A percentile compares a stretch with the other conserved stretches of the same genome.
Evolutionary conservation across 768 basidiomycete genomes (phyloP).

Genomic region (Strobilomyces dryophilus): DNA sequence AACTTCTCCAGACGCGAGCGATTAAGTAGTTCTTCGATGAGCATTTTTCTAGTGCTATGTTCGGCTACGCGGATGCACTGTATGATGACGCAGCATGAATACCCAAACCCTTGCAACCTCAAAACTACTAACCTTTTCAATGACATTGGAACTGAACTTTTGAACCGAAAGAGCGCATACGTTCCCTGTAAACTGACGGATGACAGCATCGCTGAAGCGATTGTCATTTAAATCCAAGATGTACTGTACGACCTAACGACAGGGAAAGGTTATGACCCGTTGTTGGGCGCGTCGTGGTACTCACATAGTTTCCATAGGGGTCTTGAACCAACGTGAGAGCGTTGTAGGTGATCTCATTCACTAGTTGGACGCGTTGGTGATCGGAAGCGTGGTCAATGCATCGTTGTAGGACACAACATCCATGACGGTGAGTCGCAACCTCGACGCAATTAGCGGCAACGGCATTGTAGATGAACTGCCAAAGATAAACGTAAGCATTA

Average conservation of each 20-base stretch:
- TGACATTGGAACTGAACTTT: slow-evolving; percentile 99
- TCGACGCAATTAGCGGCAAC: slow-evolving; percentile 99
- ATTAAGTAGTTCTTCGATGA: slow-evolving; percentile 94
- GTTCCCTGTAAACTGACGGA: slow-evolving; percentile 96
- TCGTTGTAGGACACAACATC: slow-evolving; percentile 96
- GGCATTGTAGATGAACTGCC: slow-evolving; percentile 96
- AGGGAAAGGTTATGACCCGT: not conserved
- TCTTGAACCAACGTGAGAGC: slow-evolving; percentile 97
- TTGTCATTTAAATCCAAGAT: slow-evolving; percentile 98
- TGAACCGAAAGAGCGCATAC: slow-evolving; percentile 97
- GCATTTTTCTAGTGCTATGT: slow-evolving; percentile 86
- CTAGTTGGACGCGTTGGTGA: slow-evolving; percentile 90
- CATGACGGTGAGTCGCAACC: slow-evolving; percentile 96
- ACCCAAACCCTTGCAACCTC: not conserved
- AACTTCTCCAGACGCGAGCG: slow-evolving; percentile 93
- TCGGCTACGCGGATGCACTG: slow-evolving; percentile 92
- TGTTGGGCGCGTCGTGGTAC: slow-evolving; percentile 19
- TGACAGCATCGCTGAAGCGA: slow-evolving; percentile 95
- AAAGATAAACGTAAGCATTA: not conserved
- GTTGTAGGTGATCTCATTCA: slow-evolving; percentile 98
- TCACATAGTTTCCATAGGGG: slow-evolving; percentile 88
- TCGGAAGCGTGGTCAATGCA: slow-evolving; percentile 99
- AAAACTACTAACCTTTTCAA: slow-evolving; percentile 71
- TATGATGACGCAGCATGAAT: not conserved
- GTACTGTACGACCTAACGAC: slow-evolving; percentile 87